Base-by-base conservation (phyloP, 257 asterid genomes). In the Capsicum baccatum region DNA sequence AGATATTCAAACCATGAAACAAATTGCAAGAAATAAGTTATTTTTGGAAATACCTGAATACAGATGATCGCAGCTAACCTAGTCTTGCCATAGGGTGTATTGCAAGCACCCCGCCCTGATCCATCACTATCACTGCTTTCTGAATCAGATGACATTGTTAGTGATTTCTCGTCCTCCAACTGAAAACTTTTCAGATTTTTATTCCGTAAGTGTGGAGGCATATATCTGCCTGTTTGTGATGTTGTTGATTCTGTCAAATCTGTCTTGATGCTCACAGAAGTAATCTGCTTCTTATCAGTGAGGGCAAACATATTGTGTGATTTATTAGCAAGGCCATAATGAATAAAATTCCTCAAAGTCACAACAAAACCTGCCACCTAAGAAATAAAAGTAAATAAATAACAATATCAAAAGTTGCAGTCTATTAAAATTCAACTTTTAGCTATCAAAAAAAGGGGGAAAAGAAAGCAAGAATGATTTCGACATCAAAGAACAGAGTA, bases 171-270 rank as follows among this genome's bases (percentile, higher is more conserved):
- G 83, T 89, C 89, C 79, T 85, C 86, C 66, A 52, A 79, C 85
- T 83, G 88, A 87, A 86, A 85, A 85, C 26, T 88, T 60, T 84
- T 89, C 79, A 83, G 73, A 58, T 70, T 86, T 76, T 91, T 91
- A 81, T 90, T 92, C 84, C 99, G 93, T 88, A 96, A 88, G 92
- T 94, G 99, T 59, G 99, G 99, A 82, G 98, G 99, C 87, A 93
- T 91, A 82, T 96, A 96, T 39, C 89, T 90, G 14, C 89, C 92
- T 58, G 85, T 80, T 79, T 86, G 86, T 92, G 89, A 87, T 84
- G 85, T 26, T 26, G 33, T 87, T 74, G 93, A 86, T 66, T 80
- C 91, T 58, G 86, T 87, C 79, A 70, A 83, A 68, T 82, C 85
- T 55, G 79, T 64, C 55, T 88, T 86, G 88, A 80, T 88, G 84